Percentiles rank a stretch among this genome's conserved stretches.
phyloP scores from a whole-genome alignment of 176 grass and related monocot genomes.

The Carex parvula region DNA sequence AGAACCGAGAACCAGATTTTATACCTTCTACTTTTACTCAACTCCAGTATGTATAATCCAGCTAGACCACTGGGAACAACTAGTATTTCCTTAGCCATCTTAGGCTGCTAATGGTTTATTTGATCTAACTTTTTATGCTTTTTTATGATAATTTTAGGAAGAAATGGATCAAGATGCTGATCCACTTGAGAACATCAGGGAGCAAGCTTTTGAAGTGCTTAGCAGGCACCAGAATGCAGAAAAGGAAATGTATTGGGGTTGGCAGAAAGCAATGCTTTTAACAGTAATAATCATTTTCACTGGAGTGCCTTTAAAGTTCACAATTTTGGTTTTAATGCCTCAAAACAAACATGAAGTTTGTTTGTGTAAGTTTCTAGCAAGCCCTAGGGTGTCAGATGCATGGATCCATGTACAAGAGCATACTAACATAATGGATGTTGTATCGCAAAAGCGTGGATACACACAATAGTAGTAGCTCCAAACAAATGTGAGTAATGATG shows the following conservation, averaged over 20 bases:
- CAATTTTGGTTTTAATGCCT: neutral
- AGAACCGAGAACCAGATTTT: neutral
- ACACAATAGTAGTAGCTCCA: neutral
- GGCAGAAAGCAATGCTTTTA: constrained; percentile 36
- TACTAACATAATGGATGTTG: neutral
- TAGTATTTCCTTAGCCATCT: neutral
- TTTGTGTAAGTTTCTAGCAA: neutral
- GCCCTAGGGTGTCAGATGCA: neutral
- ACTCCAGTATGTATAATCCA: neutral
- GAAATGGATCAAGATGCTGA: constrained; percentile 19
- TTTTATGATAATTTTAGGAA: constrained; percentile 29
- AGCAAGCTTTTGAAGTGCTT: constrained; percentile 33
- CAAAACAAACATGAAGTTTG: neutral
- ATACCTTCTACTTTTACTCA: neutral
- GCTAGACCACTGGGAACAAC: neutral
- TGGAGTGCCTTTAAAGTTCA: neutral
- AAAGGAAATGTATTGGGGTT: constrained; percentile 23
- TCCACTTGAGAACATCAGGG: constrained; percentile 12
- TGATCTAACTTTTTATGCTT: neutral
- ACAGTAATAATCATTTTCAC: neutral
- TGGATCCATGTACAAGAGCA: neutral
- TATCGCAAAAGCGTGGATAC: neutral
- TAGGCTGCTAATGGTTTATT: neutral
- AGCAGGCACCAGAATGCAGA: constrained; percentile 26
- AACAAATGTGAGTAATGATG: neutral